Base-by-base conservation (phyloP, 306 rosid genomes). In the Prunus padus region DNA sequence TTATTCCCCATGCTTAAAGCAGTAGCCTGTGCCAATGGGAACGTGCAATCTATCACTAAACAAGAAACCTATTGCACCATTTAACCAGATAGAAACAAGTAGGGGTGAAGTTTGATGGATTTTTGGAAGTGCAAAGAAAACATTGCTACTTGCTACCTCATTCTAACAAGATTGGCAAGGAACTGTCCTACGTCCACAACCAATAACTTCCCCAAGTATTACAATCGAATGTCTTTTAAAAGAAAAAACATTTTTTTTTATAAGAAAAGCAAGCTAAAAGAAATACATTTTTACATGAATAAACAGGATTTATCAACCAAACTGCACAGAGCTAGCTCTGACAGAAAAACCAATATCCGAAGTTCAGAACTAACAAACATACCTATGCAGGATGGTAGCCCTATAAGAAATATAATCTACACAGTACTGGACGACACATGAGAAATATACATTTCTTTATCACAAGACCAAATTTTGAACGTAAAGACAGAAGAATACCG, bases 1-100 rank as follows among this genome's bases (percentile, higher is more conserved):
- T 80, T 89, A 81, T 86, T 89, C 25, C 97, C 98, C 98, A 95
- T 92, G 83, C 98, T 95, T 78, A 90, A 83, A 50, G 89, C 85
- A n/a, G 91, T 70, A 57, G 79, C 91, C 97, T 95, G 76, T 31
- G 75, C 46, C 82, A 76, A 61, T 51, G 69, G 82, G 77, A 70
- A 65, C 69, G 74, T 72, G 51, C 65, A 45, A 78, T 44, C 68
- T 9, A 55, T 55, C 61, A 55, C 26, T 55, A 55, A 50, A 20
- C 61, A 20, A 55, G 25, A 20, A 55, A 12, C 60, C 60, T 20
- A 55, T 20, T 11, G 5, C 3, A 55, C 23, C 26, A 4, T 55
- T 20, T n/a, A 55, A 55, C 26, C 28, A 22, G 61, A 55, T 55
- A 20, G 25, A 55, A 55, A 55, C 28, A 55, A 55, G 11, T 26